Percentiles rank a stretch among this genome's conserved stretches.
Evolutionary conservation across 345 rosid genomes (phyloP).

Genomic region (Combretum micranthum): DNA sequence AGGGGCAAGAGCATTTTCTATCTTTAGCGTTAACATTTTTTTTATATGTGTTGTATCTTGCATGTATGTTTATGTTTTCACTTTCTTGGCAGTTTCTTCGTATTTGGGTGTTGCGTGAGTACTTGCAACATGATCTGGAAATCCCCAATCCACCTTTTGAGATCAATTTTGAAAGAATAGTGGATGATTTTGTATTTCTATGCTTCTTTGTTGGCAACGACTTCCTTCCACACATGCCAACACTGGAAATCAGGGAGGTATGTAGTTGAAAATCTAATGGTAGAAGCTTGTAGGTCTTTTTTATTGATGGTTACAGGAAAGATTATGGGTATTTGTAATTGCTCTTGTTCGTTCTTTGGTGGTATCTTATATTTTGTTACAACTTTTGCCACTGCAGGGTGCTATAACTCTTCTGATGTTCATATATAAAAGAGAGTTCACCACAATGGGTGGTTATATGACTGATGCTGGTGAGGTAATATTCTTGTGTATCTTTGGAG

Average conservation of each 20-base stretch:
- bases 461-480: constrained; percentile 98
- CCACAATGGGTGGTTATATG: constrained; percentile 94
- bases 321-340: too few species aligned
- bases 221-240: constrained; percentile 99
- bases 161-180: constrained; percentile 77
- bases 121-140: constrained; percentile 80
- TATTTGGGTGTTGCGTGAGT: constrained; percentile 92
- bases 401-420: constrained; percentile 91
- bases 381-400: constrained; percentile 53
- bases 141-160: constrained; percentile 76
- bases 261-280: constrained; percentile 5
- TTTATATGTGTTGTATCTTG: too few species aligned
- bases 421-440: constrained; percentile 78
- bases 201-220: constrained; percentile 99
- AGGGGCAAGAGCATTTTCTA: too few species aligned
- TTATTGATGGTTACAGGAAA: too few species aligned
- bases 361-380: constrained; percentile 8
- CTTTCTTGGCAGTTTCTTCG: constrained; percentile 62
- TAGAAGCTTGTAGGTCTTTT: too few species aligned
- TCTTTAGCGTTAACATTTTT: too few species aligned
- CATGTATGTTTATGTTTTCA: constrained; percentile 1
- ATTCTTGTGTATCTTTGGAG: constrained; percentile 5
- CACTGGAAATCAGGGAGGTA: constrained; percentile 97
- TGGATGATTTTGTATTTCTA: constrained; percentile 93
- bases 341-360: background rate